A percentile compares a stretch with the other conserved stretches of the same genome.
Evolutionary conservation across 139 green algal species (phyloP).

Genomic region (Coelastrella sp.): DNA sequence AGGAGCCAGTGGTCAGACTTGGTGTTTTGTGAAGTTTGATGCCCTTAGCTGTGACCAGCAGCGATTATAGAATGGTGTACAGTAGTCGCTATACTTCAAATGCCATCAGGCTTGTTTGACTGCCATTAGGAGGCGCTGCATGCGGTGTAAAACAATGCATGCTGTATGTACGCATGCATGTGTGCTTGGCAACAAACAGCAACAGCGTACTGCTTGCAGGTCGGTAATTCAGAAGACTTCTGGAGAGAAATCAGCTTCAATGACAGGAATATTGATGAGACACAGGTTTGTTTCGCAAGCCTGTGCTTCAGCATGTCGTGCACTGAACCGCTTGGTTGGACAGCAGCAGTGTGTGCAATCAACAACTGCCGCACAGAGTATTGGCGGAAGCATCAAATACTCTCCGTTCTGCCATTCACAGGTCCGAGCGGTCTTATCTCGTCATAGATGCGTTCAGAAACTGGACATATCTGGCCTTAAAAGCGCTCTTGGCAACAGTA

Average conservation of each 20-base stretch:
- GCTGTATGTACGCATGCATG: too few relatives aligned
- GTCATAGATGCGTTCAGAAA: constrained; percentile 23
- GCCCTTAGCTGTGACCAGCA: neutral
- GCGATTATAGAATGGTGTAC: neutral
- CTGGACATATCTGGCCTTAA: constrained; percentile 33
- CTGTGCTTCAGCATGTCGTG: too few relatives aligned
- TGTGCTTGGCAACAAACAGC: too few relatives aligned
- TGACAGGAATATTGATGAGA: neutral
- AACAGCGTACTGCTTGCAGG: neutral
- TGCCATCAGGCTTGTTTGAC: too few relatives aligned
- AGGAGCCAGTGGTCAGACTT: too few relatives aligned
- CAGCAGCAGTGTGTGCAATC: too few relatives aligned
- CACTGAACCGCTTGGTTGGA: too few relatives aligned
- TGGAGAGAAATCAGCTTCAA: constrained; percentile 29
- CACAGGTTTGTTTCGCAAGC: too few relatives aligned
- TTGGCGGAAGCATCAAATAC: neutral
- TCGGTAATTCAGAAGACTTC: constrained; percentile 27
- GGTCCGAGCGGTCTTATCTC: constrained; percentile 7
- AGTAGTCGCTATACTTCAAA: neutral
- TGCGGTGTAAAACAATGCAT: neutral
- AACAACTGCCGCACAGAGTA: too few relatives aligned
- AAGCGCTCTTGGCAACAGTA: neutral
- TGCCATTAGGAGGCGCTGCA: neutral
- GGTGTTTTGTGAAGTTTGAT: too few relatives aligned
- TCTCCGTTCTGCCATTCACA: too few relatives aligned